These are phyloP conservation scores for Endocarpon pusillum DNA, from an alignment of 495 filamentous ascomycete species.

Conservation along the genomic window DNA sequence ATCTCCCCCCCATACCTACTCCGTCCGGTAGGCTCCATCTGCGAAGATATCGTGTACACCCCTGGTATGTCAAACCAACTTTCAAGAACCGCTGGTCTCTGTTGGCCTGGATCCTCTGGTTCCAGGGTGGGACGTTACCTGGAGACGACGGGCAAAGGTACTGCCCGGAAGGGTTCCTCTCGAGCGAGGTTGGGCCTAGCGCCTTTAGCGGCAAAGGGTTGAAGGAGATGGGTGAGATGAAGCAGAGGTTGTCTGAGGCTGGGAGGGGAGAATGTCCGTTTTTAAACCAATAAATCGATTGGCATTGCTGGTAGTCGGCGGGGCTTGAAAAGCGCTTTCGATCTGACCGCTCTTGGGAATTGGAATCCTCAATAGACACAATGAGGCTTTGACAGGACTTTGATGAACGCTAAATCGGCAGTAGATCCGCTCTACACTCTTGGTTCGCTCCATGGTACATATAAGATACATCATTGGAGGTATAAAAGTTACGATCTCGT, in stretches of 20 bases:
- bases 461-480: too few relatives aligned
- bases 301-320: too few relatives aligned
- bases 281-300: too few relatives aligned
- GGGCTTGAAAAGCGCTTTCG: too few relatives aligned
- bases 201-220: not conserved
- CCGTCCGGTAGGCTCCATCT: conserved; percentile 2
- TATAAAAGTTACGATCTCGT: too few relatives aligned
- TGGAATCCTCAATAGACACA: too few relatives aligned
- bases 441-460: too few relatives aligned
- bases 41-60: conserved; percentile 4
- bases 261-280: not conserved
- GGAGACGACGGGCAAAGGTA: not conserved
- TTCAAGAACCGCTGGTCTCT: conserved; percentile 6
- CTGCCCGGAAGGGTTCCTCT: not conserved
- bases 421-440: too few relatives aligned
- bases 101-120: conserved; percentile 2
- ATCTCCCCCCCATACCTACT: conserved; percentile 1
- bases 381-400: too few relatives aligned
- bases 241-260: not conserved
- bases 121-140: not conserved
- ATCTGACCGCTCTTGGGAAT: too few relatives aligned
- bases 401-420: too few relatives aligned
- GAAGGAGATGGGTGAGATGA: not conserved
- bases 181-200: not conserved
- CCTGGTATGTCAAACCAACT: conserved; percentile 9